Evolutionary conservation across 495 filamentous ascomycete genomes (phyloP).

Genomic region (Penicillium coffeae): DNA sequence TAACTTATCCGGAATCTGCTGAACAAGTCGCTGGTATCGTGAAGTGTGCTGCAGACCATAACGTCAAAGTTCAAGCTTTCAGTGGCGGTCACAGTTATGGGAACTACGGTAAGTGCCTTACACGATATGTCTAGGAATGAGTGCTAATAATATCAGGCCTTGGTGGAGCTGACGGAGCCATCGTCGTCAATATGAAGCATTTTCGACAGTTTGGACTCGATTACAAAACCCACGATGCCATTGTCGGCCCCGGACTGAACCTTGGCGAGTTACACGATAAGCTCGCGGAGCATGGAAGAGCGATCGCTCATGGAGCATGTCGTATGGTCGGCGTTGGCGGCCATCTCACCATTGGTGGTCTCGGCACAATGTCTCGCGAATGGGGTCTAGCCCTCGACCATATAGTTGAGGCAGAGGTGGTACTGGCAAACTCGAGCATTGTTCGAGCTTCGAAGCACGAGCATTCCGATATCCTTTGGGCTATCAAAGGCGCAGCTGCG

Average conservation of each 20-base stretch:
- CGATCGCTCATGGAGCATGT: slow-evolving; percentile 65
- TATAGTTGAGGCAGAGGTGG: slow-evolving; percentile 55
- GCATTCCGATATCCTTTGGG: slow-evolving; percentile 51
- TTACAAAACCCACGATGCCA: slow-evolving; percentile 54
- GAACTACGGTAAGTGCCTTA: slow-evolving; percentile 37
- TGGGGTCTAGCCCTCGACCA: slow-evolving; percentile 66
- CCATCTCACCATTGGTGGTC: slow-evolving; percentile 69
- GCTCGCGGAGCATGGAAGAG: slow-evolving; percentile 59
- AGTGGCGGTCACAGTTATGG: slow-evolving; percentile 74
- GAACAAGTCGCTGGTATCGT: slow-evolving; percentile 57
- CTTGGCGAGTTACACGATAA: slow-evolving; percentile 57
- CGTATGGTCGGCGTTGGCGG: slow-evolving; percentile 65
- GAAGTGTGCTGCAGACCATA: slow-evolving; percentile 51
- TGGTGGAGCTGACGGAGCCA: slow-evolving; percentile 38
- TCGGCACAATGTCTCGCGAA: slow-evolving; percentile 56
- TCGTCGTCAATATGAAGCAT: slow-evolving; percentile 44
- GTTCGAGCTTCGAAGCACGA: slow-evolving; percentile 31
- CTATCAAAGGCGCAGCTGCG: slow-evolving; percentile 45
- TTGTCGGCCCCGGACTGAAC: slow-evolving; percentile 59
- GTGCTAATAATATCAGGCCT: slow-evolving; percentile 33
- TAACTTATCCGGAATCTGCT: slow-evolving; percentile 55
- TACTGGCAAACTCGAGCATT: slow-evolving; percentile 55
- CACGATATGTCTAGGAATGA: neutral
- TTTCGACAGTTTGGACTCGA: slow-evolving; percentile 48
- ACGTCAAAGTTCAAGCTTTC: slow-evolving; percentile 62